Conservation (phyloP, 768 basidiomycete species). For the Suillus bovinus region DNA sequence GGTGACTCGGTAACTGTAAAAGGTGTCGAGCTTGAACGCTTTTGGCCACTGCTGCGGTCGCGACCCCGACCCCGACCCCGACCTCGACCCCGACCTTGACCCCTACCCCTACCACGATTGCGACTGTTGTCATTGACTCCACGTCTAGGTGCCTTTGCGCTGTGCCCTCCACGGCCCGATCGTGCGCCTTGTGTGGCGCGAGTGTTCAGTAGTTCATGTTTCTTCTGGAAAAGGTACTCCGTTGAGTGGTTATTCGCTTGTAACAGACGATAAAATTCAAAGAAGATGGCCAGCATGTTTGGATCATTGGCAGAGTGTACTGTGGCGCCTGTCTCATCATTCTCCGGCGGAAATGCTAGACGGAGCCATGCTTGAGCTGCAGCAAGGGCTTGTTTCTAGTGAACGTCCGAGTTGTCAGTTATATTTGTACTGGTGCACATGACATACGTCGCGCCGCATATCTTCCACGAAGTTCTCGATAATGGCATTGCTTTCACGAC, state of each 20-base stretch:
- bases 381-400: conserved; percentile 12
- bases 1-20: no score
- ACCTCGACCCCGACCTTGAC: neutral
- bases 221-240: neutral
- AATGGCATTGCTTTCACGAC: neutral
- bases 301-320: neutral
- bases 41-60: neutral
- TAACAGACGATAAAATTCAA: conserved; percentile 18
- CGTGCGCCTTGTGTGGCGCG: neutral
- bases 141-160: neutral
- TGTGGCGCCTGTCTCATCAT: conserved; percentile 3
- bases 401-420: neutral
- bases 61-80: no score
- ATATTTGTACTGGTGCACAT: neutral
- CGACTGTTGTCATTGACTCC: neutral
- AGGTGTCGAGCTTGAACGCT: no score
- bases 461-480: conserved; percentile 13
- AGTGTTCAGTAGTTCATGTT: neutral
- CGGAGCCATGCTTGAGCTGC: conserved; percentile 18
- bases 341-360: conserved; percentile 10
- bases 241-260: neutral
- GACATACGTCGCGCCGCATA: conserved; percentile 14
- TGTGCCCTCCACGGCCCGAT: neutral
- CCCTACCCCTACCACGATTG: neutral
- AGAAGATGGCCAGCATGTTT: conserved; percentile 18